Evolutionary conservation across 352 stramenopile species (phyloP).

Genomic region (Pseudoperonospora humuli): DNA sequence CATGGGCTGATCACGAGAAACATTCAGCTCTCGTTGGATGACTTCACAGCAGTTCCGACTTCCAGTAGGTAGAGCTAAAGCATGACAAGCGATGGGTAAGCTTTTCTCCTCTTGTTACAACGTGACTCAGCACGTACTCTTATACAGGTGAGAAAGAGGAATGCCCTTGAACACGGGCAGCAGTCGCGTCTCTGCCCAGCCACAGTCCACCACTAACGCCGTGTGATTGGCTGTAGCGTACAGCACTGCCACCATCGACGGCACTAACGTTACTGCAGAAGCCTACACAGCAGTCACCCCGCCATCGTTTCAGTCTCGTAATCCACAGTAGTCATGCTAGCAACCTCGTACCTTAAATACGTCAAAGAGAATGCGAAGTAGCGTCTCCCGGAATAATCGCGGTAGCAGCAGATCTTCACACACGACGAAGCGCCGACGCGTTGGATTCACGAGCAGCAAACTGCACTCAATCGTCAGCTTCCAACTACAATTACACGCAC

Average conservation of each 20-base stretch:
- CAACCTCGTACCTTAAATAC: conserved; percentile 40
- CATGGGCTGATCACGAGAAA: conserved; percentile 16
- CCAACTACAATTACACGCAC: not conserved
- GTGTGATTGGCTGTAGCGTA: conserved; percentile 72
- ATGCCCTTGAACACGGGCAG: conserved; percentile 81
- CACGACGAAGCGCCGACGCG: conserved; percentile 63
- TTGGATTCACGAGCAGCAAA: conserved; percentile 62
- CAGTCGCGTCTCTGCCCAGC: conserved; percentile 62
- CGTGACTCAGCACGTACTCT: conserved; percentile 27
- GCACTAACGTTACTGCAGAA: conserved; percentile 57
- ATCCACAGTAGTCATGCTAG: not conserved
- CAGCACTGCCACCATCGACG: conserved; percentile 49
- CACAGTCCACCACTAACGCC: conserved; percentile 72
- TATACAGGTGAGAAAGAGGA: conserved; percentile 59
- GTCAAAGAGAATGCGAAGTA: conserved; percentile 55
- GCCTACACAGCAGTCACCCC: conserved; percentile 16
- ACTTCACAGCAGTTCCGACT: conserved; percentile 38
- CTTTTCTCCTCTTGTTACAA: not conserved
- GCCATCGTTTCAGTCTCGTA: conserved; percentile 3
- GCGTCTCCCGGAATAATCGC: conserved; percentile 47
- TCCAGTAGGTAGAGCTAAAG: conserved; percentile 36
- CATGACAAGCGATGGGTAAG: not conserved
- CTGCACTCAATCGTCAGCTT: too few species aligned
- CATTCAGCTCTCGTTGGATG: conserved; percentile 26
- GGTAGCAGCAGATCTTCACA: conserved; percentile 72